Evolutionary conservation across 2,329 filamentous ascomycete species (phyloP).

Genomic region (Fusarium transvaalense): DNA sequence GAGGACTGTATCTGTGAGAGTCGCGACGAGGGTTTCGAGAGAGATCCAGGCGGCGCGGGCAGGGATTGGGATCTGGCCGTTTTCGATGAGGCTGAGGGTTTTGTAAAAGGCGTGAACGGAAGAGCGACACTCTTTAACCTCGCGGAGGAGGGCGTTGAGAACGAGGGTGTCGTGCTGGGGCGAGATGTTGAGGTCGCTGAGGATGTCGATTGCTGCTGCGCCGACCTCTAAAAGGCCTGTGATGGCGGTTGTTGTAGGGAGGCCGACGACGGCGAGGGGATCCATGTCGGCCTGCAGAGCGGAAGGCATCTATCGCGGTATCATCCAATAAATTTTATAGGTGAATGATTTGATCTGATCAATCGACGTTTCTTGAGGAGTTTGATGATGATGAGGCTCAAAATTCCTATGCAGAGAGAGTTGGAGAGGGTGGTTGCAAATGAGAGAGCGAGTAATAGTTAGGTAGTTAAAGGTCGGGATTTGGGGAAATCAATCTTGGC

Average conservation of each 20-base stretch:
- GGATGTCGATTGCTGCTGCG: constrained; percentile 52
- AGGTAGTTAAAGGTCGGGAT: not conserved
- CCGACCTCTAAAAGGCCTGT: constrained; percentile 54
- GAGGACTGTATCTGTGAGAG: constrained; percentile 54
- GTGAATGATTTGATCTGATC: no score
- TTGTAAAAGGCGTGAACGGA: constrained; percentile 55
- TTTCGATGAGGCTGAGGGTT: constrained; percentile 52
- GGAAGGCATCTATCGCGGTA: constrained; percentile 40
- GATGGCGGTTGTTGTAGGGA: constrained; percentile 55
- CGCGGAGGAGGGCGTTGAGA: constrained; percentile 52
- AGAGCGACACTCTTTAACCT: constrained; percentile 55
- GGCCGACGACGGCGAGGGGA: constrained; percentile 38
- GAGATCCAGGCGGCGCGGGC: constrained; percentile 54
- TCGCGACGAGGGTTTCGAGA: constrained; percentile 53
- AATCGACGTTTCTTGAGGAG: not conserved
- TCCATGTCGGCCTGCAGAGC: constrained; percentile 43
- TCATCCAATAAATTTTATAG: constrained; percentile 25
- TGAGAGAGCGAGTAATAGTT: not conserved
- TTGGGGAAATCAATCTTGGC: constrained; percentile 2
- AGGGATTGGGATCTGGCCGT: constrained; percentile 52
- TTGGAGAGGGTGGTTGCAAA: not conserved
- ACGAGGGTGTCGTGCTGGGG: constrained; percentile 46
- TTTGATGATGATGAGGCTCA: not conserved
- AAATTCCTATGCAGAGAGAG: not conserved
- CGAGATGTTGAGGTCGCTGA: constrained; percentile 53